A percentile compares a stretch with the other conserved stretches of the same genome.
Evolutionary conservation across 805 yeast species (phyloP).

Genomic region (Debaryomyces maramus): DNA sequence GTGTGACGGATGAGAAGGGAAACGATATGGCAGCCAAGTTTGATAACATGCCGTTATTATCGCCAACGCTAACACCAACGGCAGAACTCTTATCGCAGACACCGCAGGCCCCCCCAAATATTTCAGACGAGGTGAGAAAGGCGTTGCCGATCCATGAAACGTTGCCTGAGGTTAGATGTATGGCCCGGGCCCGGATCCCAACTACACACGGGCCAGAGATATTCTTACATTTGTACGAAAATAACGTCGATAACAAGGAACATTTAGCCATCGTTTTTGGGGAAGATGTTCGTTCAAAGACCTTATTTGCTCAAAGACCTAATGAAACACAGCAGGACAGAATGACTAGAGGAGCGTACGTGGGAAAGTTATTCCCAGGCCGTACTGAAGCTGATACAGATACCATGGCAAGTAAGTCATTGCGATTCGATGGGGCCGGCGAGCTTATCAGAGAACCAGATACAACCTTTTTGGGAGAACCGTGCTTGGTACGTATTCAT

Average conservation of each 20-base stretch:
- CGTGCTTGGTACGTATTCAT: conserved; percentile 83
- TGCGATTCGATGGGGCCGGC: conserved; percentile 36
- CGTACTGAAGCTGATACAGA: conserved; percentile 68
- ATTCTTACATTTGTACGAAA: conserved; percentile 83
- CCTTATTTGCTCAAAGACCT: conserved; percentile 59
- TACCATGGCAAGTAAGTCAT: conserved; percentile 19
- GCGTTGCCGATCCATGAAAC: conserved; percentile 46
- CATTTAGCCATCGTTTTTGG: conserved; percentile 98
- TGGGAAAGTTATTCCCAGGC: conserved; percentile 89
- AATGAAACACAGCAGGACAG: conserved; percentile 87
- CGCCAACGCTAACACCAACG: conserved; percentile 23
- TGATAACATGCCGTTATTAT: conserved; percentile 22
- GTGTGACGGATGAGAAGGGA: neutral
- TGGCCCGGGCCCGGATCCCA: conserved; percentile 94
- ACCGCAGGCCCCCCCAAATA: conserved; percentile 12
- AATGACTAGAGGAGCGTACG: conserved; percentile 98
- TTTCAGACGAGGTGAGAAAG: conserved; percentile 28
- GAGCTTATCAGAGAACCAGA: conserved; percentile 25
- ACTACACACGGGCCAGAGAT: conserved; percentile 95
- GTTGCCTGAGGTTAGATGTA: conserved; percentile 79
- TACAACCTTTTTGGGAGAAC: conserved; percentile 34
- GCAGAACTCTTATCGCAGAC: conserved; percentile 8
- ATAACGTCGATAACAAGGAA: conserved; percentile 85
- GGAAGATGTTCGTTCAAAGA: conserved; percentile 77
- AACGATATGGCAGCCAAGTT: conserved; percentile 9